Evolutionary conservation across 306 rosid genomes (phyloP), one percentile per base, ranked within the genome.

Genomic region (Medicago arabica): DNA sequence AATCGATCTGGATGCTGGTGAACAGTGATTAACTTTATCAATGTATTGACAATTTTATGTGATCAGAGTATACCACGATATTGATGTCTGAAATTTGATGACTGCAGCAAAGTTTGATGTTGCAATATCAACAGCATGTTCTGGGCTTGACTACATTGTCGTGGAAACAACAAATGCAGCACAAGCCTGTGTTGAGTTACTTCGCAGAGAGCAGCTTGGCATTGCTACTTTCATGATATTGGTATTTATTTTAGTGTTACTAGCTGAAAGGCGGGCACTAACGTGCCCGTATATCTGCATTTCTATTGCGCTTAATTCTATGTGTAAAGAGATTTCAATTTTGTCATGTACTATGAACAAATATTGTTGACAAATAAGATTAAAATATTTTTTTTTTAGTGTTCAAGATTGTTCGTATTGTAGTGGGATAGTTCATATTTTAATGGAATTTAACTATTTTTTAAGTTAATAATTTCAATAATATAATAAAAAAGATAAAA

Each of bases 111-210:
- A 95, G 77, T 92, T 89, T 66, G 97, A 95, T 18, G 85, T 92
- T 75, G 99, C 99, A 6, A 83, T 95, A 86, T 95, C 99, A 64
- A 95, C 97, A 10, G 96, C 99, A 65, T 95, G 99, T 55, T 14
- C 86, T 67, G 99, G 93, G 71, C 93, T 95, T 75, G 97, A 95
- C 85, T 92, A 89, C 72, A 90, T 95, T 73, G 97, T 95, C 13
- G 99, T 95, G 81, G 97, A 95, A 87, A 95, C 97, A 55, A 84
- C 97, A 47, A 75, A 23, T 84, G 92, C 97, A 51, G 99, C 99
- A n/a, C 97, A 92, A 71, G 89, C 90, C 43, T 95, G 99, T 31
- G 97, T 95, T 67, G 97, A 92, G 86, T 84, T 95, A 70, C 91
- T 95, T 18, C 90, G 97, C 8, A 87, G 88, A 31, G 99, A 90